Base-by-base conservation (phyloP, 2,329 filamentous ascomycete species). In the Fusarium oxysporum region DNA sequence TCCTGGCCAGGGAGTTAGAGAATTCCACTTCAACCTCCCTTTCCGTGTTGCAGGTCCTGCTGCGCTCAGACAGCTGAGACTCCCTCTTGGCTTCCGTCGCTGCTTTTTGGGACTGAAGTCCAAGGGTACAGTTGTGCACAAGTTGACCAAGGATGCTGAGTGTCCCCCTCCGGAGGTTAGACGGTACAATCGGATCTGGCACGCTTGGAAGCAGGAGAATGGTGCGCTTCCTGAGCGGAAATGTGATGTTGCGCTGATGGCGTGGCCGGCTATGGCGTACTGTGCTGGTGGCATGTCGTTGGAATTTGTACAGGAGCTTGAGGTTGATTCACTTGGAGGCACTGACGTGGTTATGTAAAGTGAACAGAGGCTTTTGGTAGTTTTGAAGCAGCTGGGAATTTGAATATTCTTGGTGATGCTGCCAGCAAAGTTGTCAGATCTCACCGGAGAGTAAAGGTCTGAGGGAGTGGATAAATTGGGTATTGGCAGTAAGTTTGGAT, bases 321-420 rank as follows among this genome's bases (percentile, higher is more conserved):
- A 50, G 30, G 16, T n/a, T 50, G 47, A 50, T 50, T 50, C 47
- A 10, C 47, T 50, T 33, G 47, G 30, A 14, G 47, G 47, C 16
- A 33, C 47, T 10, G n/a, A 33, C 2, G n/a, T 50, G 0, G 47
- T 23, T 8, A 13, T 19, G 30, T 50, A 4, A 17, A 4, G 3
- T 13, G 11, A 23, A 11, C 6, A 7, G 17, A 14, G 16, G 1
- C 1, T 16, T 13, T 33, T 25, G 8, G 11, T 14, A 23, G 17
- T 2, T 5, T 16, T 33, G 16, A 23, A 50, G 0, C 23, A 21
- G 16, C 9, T 33, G 47, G 17, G 16, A 19, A 25, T 8, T 23
- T 23, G 8, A 11, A 5, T 50, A 50, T 23, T 33, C 11, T 19
- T 33, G 8, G 17, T 50, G 16, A 50, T 33, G 4, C 30, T 8